Evolutionary conservation across 345 rosid species (phyloP), one percentile per base, ranked within the genome.

Genomic region (Eucalyptus lansdowneana): DNA sequence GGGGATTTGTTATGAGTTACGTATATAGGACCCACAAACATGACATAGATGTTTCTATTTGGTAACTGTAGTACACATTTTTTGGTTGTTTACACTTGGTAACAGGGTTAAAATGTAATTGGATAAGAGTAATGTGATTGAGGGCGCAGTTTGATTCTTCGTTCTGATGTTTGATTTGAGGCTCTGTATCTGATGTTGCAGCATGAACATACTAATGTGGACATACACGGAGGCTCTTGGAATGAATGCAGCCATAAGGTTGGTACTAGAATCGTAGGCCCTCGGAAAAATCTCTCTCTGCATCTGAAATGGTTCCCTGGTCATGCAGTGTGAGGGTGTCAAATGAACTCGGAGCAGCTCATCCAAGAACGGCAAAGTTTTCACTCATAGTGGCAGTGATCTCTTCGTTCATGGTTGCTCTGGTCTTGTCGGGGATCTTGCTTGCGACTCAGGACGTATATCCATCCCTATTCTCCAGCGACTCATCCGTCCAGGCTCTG

Each of bases 271-370:
- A 53, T 53, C 56, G 22, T 53, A 53, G 24, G 24, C 56, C 56
- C 56, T 53, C 10, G 24, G 16, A 16, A 69, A 67, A 67, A 67
- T 67, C 22, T 67, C 80, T 31, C 80, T 67, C 42, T 9, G 42
- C 42, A 67, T 67, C 80, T 67, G 42, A 67, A 31, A 67, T 31
- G 22, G 42, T 67, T 67, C 19, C 42, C 37, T 67, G 42, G 12
- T 31, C 22, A 67, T 65, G 91, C 93, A 96, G 97, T 87, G 99
- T 96, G 69, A 93, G 97, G 89, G 91, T 95, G 31, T 97, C 98
- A 6, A 97, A 96, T 87, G 99, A 97, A 91, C 90, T 97, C 29
- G 98, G 99, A 29, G 96, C 97, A 51, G 94, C 90, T 16, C 96
- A 97, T 91, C 56, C 92, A 89, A 89, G 92, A 92, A 45, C 94